Evolutionary conservation across 2,329 filamentous ascomycete species (phyloP).

Genomic region (Aureobasidium sp.): DNA sequence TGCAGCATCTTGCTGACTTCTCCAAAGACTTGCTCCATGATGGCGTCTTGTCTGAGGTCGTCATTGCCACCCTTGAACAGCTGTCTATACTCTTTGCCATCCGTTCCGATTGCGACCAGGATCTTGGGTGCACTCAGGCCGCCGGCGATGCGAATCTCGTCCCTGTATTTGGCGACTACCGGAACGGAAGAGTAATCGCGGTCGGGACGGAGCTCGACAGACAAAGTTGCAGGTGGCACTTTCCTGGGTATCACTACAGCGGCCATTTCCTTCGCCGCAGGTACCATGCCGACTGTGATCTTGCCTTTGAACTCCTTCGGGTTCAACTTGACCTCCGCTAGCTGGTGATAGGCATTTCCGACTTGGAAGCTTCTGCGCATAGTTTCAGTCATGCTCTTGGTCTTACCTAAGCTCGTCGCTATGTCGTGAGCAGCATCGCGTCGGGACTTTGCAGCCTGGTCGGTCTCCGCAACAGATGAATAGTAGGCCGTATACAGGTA

Average conservation of each 20-base stretch:
- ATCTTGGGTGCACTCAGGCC: conserved; percentile 93
- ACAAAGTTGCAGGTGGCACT: conserved; percentile 85
- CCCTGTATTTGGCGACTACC: conserved; percentile 62
- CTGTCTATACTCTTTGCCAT: conserved; percentile 79
- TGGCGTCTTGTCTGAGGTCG: conserved; percentile 92
- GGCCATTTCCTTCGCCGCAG: conserved; percentile 16
- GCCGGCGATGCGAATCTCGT: conserved; percentile 75
- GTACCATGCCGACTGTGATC: conserved; percentile 56
- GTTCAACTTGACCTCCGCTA: conserved; percentile 55
- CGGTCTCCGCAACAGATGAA: conserved; percentile 52
- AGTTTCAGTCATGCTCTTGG: conserved; percentile 47
- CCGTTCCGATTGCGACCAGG: conserved; percentile 69
- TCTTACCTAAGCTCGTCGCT: conserved; percentile 51
- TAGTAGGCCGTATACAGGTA: conserved; percentile 83
- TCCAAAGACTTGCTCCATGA: conserved; percentile 98
- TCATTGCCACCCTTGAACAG: conserved; percentile 93
- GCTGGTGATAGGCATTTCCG: conserved; percentile 56
- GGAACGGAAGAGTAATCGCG: conserved; percentile 73
- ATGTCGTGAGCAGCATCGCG: conserved; percentile 66
- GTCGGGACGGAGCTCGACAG: conserved; percentile 65
- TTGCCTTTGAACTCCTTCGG: conserved; percentile 26
- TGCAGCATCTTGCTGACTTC: conserved; percentile 87
- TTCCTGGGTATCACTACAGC: conserved; percentile 18
- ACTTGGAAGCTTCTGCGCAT: conserved; percentile 70
- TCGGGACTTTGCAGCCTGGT: conserved; percentile 67